These are phyloP conservation scores for Diaporthe vexans DNA, from an alignment of 2,329 filamentous ascomycete species.

Conservation along the genomic window DNA sequence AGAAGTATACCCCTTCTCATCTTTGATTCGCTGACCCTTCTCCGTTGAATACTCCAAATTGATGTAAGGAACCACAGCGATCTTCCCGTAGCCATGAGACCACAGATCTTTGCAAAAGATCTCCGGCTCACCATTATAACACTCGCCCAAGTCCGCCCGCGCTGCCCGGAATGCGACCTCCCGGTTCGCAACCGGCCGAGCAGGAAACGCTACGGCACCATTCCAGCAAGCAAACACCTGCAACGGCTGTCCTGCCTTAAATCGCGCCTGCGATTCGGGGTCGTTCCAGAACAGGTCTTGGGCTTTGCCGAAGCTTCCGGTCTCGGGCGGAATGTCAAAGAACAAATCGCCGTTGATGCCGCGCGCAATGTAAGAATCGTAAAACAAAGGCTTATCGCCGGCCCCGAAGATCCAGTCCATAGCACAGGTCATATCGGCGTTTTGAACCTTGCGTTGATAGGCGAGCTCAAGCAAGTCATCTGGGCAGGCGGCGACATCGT, in stretches of 20 bases:
- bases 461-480: conserved; percentile 66
- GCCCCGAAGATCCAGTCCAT: conserved; percentile 39
- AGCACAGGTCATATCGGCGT: conserved; percentile 41
- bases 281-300: conserved; percentile 20
- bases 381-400: conserved; percentile 34
- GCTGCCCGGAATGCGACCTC: conserved; percentile 31
- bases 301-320: conserved; percentile 21
- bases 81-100: conserved; percentile 59
- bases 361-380: conserved; percentile 38
- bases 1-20: conserved; percentile 59
- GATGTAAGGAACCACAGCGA: conserved; percentile 66
- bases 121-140: conserved; percentile 64
- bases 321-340: conserved; percentile 39
- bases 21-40: conserved; percentile 58
- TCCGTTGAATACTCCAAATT: conserved; percentile 66
- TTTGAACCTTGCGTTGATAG: conserved; percentile 54
- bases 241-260: conserved; percentile 29
- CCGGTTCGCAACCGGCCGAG: conserved; percentile 20
- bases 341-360: conserved; percentile 38
- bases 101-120: conserved; percentile 68
- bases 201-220: conserved; percentile 39
- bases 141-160: conserved; percentile 53
- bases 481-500: conserved; percentile 58
- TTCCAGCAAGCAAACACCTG: conserved; percentile 43
- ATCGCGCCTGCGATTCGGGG: conserved; percentile 14